Evolutionary conservation across 495 filamentous ascomycete genomes (phyloP), one percentile per base, ranked within the genome.

Genomic region (Acidiella bohemica): DNA sequence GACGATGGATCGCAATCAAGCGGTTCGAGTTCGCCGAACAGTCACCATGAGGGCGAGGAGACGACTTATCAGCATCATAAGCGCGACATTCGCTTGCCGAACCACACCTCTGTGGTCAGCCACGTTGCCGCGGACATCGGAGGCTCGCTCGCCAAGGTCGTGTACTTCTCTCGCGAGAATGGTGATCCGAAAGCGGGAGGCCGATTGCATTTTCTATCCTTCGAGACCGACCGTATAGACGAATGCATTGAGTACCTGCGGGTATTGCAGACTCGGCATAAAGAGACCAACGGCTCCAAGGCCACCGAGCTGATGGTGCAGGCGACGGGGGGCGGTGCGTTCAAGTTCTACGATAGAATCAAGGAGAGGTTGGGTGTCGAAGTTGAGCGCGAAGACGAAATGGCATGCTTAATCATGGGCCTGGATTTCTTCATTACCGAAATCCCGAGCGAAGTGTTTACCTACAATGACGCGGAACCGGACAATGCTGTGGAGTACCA

Each of bases 381-480:
- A 51, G 85, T 97, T 31, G 60, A 88, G 44, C 68, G 84, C 17
- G 92, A 96, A 58, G 90, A 97, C 53, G 90, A 97, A 60, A 97
- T 97, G 92, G 84, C 94, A 60, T 97, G 90, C 59, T 64, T 97
- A 36, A 97, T 97, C 50, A 90, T 86, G 84, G 83, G 88, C 17
- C 76, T 97, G 23, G 92, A 97, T 60, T 97, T 96, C 65, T 96
- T 97, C 67, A 94, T 96, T 50, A 93, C 79, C 42, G 86, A 96
- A 53, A 96, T 96, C 47, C 92, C 90, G 35, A 71, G 76, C 51
- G 90, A 97, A 62, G 86, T 97, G 19, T 97, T 97, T 54, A 93
- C 84, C 14, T 96, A 96, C 61, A 84, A 75, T 50, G 90, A 95
- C 58, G 63, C 68, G 11, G 70, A 90, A 44, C 84, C 86, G 12